Base-by-base conservation (phyloP, 495 filamentous ascomycete species). In the Staphylotrichum longicolle region DNA sequence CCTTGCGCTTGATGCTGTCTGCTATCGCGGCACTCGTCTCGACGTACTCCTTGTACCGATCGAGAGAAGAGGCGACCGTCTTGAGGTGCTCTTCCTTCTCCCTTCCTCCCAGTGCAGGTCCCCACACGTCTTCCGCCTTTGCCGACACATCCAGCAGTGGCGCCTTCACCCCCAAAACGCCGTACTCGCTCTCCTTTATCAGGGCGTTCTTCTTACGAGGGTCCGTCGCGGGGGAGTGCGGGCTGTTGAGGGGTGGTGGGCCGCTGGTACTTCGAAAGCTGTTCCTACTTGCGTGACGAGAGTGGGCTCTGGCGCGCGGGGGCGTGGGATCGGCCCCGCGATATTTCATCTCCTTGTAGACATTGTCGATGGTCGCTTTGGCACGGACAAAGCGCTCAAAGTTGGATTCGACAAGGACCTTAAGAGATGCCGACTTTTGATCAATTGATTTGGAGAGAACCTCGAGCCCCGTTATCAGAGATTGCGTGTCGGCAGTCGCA, bases 351-450 rank as follows among this genome's bases (percentile, higher is more conserved):
- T 98, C 95, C 41, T 84, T 92, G 74, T 98, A 98, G 42, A 98
- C 94, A 77, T 92, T 92, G 75, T 98, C 94, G 63, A 98, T 98
- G 7, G 92, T 97, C 4, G 91, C 88, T 71, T 98, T 98, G 7
- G 95, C 94, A 10, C 88, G 86, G 39, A 98, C 93, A 74, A 98
- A 98, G 39, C 92, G 87, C 75, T 98, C 95, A 68, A 98, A 98
- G 68, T 98, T 98, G 35, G 89, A 91, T 73, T 98, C 94, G 32
- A 98, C 94, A 4, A 98, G 82, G 2, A 95, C 89, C 72, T 98
- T 98, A 41, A 98, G 76, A 5, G 91, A 95, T 0, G 92, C 94
- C 1, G 92, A 96, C 69, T 98, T 98, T 70, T 98, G 90, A 66
- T 98, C 94, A 65, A 98, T 98, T 0, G 93, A 96, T 54, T 80